Evolutionary conservation across 495 filamentous ascomycete genomes (phyloP), one percentile per base, ranked within the genome.

Genomic region (Penicillium goetzii): DNA sequence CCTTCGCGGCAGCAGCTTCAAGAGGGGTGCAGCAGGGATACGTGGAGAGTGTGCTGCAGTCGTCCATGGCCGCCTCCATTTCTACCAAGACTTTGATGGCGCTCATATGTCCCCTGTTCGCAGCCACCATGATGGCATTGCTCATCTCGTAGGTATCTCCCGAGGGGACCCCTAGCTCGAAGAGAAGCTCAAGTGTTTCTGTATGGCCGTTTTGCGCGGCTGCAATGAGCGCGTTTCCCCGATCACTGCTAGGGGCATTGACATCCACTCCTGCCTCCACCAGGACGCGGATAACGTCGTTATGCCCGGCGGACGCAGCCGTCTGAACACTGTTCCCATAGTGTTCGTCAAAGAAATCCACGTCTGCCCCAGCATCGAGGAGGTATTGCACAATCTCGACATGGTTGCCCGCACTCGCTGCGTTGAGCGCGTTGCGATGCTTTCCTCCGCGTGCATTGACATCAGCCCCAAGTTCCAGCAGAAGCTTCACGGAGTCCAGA

Each of bases 371-470:
- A 47, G 43, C 43, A 7, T 47, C 41, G 3, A 47, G 43, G 4
- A 47, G 43, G 12, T 47, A 47, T 12, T 12, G 43, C 3, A 47
- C 43, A 6, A 47, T 25, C 10, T 47, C 43, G 43, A 25, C 10
- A 14, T 47, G n/a, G 21, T 47, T 47, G 1, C 43, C 43, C 3
- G 43, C 43, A 12, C 43, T 47, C 21, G 43, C 43, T 25, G 43
- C 43, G 30, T 51, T 28, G 11, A 51, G 47, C 3, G 47, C 23
- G 15, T 51, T 51, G 4, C 47, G 12, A 30, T 17, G 32, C n/a
- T 56, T 56, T 26, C 53, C 53, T 38, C 53, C 30, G 7, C 25
- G 12, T 28, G 47, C 47, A 51, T 51, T 51, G 25, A 51, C 47
- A 30, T 51, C 26, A 15, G 47, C 47, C 4, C 47, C 47, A 4